Base-by-base conservation (phyloP, 768 basidiomycete species). In the Lactifluus hygrophoroides region DNA sequence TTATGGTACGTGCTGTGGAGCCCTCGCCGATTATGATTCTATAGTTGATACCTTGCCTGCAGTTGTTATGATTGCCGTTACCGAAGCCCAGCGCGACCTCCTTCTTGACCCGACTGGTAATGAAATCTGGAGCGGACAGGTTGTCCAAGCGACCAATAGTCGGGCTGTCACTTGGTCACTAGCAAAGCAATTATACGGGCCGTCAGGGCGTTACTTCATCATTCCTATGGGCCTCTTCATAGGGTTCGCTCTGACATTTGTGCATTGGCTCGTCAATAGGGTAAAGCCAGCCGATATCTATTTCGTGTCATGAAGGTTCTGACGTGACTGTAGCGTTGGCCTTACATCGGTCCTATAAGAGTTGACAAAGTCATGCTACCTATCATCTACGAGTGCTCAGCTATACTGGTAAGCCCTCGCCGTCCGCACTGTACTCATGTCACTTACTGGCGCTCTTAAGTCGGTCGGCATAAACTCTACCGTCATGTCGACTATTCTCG, bases 141-240 rank as follows among this genome's bases (percentile, higher is more conserved):
- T 71, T 1, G 66, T 74, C 0, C 82, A 84, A 65, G 74, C 71
- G 55, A 64, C 80, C 60, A 84, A 84, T 68, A 82, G 79, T 51
- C 73, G 75, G 5, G 82, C 82, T 2, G 75, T 84, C 3, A 83
- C 83, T 5, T 85, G 83, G 83, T 82, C 82, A 2, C 72, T 85
- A 17, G 80, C 82, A 4, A 81, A 80, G 56, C 66, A 81, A 42
- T 68, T 85, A 4, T 85, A 84, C 62, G 76, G 80, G 0, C 73
- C 72, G 40, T 68, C 73, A 35, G 80, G 81, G 0, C 80, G 77
- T 8, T 85, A 85, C 65, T 76, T 80, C 64, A 73, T 81, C 54
- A 72, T 85, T 32, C 82, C 82, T 0, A 69, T 83, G 69, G 72
- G 75, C 45, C 67, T 83, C 54, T 51, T 83, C 19, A 74, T 84